Evolutionary conservation across 176 grass and related monocot genomes (phyloP).

Genomic region (Rhynchospora pubera): DNA sequence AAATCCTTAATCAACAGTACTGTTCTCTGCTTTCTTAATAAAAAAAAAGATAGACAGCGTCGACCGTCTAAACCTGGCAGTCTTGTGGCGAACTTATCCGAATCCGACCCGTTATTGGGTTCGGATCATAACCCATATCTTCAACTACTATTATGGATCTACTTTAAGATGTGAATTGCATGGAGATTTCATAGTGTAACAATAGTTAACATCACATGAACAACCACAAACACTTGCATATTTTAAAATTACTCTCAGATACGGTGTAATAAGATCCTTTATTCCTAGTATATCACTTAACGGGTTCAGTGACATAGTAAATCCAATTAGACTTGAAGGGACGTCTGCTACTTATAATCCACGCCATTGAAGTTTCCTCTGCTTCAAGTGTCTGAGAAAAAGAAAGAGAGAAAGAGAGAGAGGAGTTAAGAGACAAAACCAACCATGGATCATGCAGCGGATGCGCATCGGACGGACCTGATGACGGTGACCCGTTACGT

Average conservation of each 20-base stretch:
- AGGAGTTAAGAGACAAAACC: background rate
- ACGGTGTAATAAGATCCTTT: background rate
- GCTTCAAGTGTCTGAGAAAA: background rate
- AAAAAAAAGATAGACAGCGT: background rate
- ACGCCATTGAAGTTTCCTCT: conserved; percentile 15
- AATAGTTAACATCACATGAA: background rate
- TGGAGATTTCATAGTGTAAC: background rate
- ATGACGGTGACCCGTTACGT: conserved; percentile 96
- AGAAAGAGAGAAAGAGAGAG: background rate
- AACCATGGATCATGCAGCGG: conserved; percentile 78
- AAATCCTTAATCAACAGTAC: background rate
- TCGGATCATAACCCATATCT: background rate
- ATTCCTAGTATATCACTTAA: background rate
- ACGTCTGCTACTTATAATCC: conserved; percentile 15
- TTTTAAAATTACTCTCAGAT: background rate
- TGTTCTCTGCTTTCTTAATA: background rate
- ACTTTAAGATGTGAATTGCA: background rate
- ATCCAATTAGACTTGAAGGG: background rate
- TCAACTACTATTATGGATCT: background rate
- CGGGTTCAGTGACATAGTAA: background rate
- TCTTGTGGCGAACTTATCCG: conserved; percentile 15
- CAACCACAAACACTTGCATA: background rate
- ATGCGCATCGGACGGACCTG: conserved; percentile 73
- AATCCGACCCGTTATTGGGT: background rate
- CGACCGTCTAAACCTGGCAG: background rate